phyloP scores from a whole-genome alignment of 768 basidiomycete species.

The Sarcodon sp. region DNA sequence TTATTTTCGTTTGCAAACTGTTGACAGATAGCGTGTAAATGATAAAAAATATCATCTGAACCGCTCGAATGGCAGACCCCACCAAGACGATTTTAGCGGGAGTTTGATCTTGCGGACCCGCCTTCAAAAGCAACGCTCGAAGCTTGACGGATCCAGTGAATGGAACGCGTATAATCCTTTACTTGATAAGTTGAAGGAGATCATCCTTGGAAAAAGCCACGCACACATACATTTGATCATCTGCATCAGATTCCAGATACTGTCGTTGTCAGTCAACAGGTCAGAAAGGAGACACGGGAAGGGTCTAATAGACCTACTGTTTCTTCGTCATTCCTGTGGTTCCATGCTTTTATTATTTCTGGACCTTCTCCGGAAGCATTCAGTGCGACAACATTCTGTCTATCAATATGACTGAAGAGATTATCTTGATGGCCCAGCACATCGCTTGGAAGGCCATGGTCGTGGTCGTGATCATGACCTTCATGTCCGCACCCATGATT shows the following conservation, averaged over 20 bases:
- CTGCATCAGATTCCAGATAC: conserved; percentile 83
- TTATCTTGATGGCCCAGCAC: conserved; percentile 47
- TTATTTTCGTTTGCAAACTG: conserved; percentile 71
- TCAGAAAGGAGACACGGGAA: neutral
- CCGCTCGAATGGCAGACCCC: conserved; percentile 12
- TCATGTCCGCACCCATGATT: conserved; percentile 45
- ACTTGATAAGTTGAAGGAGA: neutral
- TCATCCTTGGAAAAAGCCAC: neutral
- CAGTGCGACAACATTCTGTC: conserved; percentile 66
- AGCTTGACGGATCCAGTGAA: conserved; percentile 84
- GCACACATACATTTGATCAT: conserved; percentile 69
- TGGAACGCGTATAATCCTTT: conserved; percentile 71
- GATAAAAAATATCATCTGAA: neutral
- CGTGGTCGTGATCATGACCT: conserved; percentile 37
- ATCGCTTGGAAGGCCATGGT: conserved; percentile 27
- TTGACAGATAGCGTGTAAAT: neutral
- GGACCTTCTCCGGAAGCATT: conserved; percentile 45
- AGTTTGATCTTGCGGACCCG: conserved; percentile 71
- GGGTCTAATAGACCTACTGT: conserved; percentile 29
- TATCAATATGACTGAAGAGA: conserved; percentile 66
- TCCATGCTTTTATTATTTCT: conserved; percentile 79
- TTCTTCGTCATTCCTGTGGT: conserved; percentile 57
- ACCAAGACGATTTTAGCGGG: conserved; percentile 65
- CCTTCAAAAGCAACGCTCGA: conserved; percentile 69
- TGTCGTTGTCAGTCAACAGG: conserved; percentile 16